A percentile compares a stretch with the other conserved stretches of the same genome.
These are phyloP conservation scores for Solanum neorickii DNA, from an alignment of 257 asterid genomes.

Conservation along the genomic window DNA sequence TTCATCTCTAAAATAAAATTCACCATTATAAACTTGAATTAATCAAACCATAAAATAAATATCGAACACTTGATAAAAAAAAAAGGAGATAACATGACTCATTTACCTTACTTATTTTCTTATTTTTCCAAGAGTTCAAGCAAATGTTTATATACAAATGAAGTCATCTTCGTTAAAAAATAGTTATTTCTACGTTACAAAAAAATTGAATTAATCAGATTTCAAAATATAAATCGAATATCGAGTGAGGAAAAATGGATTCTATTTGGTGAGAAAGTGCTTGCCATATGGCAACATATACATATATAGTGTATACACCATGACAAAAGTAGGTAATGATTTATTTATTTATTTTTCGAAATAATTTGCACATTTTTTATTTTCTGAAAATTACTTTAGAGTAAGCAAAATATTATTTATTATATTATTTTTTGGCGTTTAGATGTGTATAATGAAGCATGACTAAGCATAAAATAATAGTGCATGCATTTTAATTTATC, in stretches of 20 bases:
- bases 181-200: accelerated
- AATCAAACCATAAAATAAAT: neutral
- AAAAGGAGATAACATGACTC: neutral
- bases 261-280: neutral
- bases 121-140: neutral
- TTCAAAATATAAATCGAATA: neutral
- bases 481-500: neutral
- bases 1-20: neutral
- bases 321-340: neutral
- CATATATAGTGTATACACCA: neutral
- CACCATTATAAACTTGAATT: accelerated
- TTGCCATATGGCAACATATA: neutral
- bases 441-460: neutral
- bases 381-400: neutral
- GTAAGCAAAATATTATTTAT: neutral
- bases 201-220: neutral
- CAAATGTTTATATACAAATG: neutral
- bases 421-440: neutral
- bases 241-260: accelerated
- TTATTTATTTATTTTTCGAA: neutral
- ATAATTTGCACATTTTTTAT: neutral
- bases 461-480: neutral
- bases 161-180: neutral
- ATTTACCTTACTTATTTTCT: neutral
- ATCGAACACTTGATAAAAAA: accelerated